Evolutionary conservation across 108 stramenopile species (phyloP).

Genomic region (Skeletonema costatum): DNA sequence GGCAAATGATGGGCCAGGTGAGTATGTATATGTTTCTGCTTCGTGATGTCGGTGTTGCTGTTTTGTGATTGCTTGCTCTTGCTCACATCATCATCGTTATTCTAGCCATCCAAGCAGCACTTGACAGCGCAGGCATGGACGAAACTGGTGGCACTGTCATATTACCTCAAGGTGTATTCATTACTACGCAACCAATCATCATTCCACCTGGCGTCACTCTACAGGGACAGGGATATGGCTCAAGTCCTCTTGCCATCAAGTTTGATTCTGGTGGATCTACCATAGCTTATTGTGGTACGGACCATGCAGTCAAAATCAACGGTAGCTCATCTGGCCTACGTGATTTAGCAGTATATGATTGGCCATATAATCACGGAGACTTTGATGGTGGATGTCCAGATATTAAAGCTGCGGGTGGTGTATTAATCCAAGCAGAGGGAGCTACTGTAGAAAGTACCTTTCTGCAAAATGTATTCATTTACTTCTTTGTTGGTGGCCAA

Average conservation of each 20-base stretch:
- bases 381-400: neutral
- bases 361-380: neutral
- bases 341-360: constrained; percentile 27
- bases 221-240: constrained; percentile 24
- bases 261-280: constrained; percentile 18
- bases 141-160: constrained; percentile 17
- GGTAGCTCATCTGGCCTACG: constrained; percentile 5
- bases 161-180: constrained; percentile 10
- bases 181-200: constrained; percentile 1
- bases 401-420: constrained; percentile 10
- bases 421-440: constrained; percentile 15
- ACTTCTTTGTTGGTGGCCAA: constrained; percentile 27
- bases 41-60: too few relatives aligned
- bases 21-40: too few relatives aligned
- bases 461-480: constrained; percentile 27
- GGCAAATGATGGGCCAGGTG: neutral
- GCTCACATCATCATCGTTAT: too few relatives aligned
- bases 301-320: constrained; percentile 15
- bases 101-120: constrained; percentile 15
- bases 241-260: constrained; percentile 15
- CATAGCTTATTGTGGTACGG: constrained; percentile 27
- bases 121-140: neutral
- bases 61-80: too few relatives aligned
- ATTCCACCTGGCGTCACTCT: constrained; percentile 15
- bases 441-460: constrained; percentile 10